Conservation (phyloP, 23 red algal species). For the Gracilaria gracilis region DNA sequence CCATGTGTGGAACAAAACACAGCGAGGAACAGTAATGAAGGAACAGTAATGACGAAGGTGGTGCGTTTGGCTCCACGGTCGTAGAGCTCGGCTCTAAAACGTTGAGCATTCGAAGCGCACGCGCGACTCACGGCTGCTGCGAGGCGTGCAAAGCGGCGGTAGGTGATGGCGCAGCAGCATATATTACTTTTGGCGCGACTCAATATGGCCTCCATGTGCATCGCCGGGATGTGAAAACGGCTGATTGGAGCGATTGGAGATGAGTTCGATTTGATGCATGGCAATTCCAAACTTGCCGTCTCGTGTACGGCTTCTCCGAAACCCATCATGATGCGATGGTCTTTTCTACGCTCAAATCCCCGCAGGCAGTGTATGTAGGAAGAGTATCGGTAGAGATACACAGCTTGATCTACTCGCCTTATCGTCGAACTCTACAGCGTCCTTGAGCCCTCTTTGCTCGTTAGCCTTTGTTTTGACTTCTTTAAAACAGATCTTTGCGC, state of each 20-base stretch:
- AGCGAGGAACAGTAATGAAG: no score
- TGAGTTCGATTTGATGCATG: no score
- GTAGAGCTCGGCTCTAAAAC: no score
- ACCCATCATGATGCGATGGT: neutral
- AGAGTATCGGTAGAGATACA: no score
- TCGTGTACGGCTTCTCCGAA: neutral
- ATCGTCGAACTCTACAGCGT: neutral
- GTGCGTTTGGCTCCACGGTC: no score
- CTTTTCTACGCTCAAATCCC: neutral
- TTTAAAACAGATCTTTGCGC: conserved; percentile 31
- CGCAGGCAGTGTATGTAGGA: no score
- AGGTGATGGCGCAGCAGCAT: neutral
- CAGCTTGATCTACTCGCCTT: neutral
- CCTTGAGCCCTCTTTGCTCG: neutral
- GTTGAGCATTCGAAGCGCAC: no score
- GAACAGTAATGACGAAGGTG: neutral
- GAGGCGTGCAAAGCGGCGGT: neutral
- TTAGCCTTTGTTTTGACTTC: no score
- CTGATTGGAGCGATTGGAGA: neutral
- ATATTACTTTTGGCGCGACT: neutral
- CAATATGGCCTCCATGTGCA: neutral
- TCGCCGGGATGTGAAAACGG: neutral
- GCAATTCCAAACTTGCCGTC: no score
- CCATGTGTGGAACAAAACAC: neutral
- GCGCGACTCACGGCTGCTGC: neutral